Percentiles rank a stretch among this genome's conserved stretches.
Conservation (phyloP, 106 monocot species). For the Dendrobium chrysotoxum region DNA sequence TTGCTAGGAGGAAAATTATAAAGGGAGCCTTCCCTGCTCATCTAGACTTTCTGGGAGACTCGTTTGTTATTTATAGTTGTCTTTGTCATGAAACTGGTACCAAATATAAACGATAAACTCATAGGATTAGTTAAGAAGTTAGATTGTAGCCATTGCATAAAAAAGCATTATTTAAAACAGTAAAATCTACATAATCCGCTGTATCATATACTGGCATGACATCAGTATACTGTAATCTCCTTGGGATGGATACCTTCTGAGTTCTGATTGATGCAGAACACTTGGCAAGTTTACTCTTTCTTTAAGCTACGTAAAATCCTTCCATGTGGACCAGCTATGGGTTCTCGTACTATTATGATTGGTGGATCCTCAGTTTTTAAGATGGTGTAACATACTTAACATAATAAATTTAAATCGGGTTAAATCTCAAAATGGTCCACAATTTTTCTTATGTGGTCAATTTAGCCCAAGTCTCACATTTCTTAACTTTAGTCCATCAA, state of each 20-base stretch:
- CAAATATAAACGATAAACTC: background rate
- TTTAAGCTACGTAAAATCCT: too few species aligned
- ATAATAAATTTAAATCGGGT: too few species aligned
- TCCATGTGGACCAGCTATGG: background rate
- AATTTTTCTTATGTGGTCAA: too few species aligned
- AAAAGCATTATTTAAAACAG: background rate
- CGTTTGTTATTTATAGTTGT: background rate
- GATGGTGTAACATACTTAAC: too few species aligned
- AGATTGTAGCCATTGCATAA: background rate
- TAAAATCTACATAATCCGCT: background rate
- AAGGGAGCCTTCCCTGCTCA: background rate
- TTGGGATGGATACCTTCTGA: background rate
- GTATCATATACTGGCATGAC: background rate
- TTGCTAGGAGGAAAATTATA: too few species aligned
- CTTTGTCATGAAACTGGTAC: background rate
- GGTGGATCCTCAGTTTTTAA: too few species aligned
- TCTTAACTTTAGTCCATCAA: too few species aligned
- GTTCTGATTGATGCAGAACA: background rate
- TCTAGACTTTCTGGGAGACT: background rate
- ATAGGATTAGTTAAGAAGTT: background rate
- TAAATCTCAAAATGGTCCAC: too few species aligned
- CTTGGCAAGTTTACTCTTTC: background rate
- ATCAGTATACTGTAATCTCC: background rate
- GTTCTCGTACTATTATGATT: too few species aligned
- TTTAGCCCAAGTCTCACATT: too few species aligned